A percentile compares a stretch with the other conserved stretches of the same genome.
Conservation (phyloP, 306 rosid genomes). For the Vicia villosa region DNA sequence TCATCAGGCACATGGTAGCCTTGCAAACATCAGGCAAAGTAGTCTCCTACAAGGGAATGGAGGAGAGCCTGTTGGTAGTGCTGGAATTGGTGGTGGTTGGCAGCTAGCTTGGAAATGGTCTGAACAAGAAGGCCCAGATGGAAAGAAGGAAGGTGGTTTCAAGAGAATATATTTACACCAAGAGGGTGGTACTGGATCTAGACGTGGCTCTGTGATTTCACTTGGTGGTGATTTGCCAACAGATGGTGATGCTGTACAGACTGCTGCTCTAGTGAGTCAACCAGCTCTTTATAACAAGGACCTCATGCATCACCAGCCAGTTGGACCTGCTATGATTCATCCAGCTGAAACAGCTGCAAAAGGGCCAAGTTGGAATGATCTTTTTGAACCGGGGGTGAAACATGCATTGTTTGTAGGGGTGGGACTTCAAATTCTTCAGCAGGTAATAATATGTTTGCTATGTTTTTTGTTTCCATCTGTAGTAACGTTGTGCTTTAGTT, state of each 20-base stretch:
- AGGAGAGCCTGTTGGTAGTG: slow-evolving; percentile 70
- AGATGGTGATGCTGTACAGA: slow-evolving; percentile 65
- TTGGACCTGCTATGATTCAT: slow-evolving; percentile 87
- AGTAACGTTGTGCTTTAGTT: slow-evolving; percentile 9
- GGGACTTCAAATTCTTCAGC: slow-evolving; percentile 89
- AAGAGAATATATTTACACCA: slow-evolving; percentile 89
- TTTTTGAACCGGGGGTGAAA: slow-evolving; percentile 87
- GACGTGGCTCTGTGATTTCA: slow-evolving; percentile 76
- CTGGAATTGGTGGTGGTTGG: slow-evolving; percentile 97
- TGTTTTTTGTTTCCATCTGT: neutral
- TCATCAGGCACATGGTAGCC: slow-evolving; percentile 65
- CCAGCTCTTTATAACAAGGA: slow-evolving; percentile 74
- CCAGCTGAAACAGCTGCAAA: slow-evolving; percentile 61
- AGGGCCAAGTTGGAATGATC: slow-evolving; percentile 76
- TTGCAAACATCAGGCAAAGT: slow-evolving; percentile 63
- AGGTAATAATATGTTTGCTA: slow-evolving; percentile 49
- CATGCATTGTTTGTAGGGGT: slow-evolving; percentile 80
- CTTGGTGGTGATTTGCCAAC: slow-evolving; percentile 65
- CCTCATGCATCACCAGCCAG: slow-evolving; percentile 60
- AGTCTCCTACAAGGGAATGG: slow-evolving; percentile 57
- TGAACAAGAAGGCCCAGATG: slow-evolving; percentile 75
- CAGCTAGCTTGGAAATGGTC: slow-evolving; percentile 98
- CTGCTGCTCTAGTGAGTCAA: slow-evolving; percentile 77
- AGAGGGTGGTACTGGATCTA: slow-evolving; percentile 75
- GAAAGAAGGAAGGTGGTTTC: slow-evolving; percentile 79